Percentiles rank a stretch among this genome's conserved stretches.
Conservation (phyloP, 495 filamentous ascomycete genomes). For the Collariella sp. region DNA sequence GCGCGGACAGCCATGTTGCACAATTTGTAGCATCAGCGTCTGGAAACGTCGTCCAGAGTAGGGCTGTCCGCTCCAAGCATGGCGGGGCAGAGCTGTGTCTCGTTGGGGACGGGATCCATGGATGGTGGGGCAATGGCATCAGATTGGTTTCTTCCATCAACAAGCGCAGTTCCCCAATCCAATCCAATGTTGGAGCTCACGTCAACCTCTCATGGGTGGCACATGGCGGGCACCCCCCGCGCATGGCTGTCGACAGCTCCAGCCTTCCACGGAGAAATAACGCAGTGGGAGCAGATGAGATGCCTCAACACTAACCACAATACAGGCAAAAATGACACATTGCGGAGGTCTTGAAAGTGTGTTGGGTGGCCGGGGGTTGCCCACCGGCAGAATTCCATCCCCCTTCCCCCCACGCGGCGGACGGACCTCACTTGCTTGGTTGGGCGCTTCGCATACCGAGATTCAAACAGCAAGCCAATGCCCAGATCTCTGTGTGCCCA, state of each 20-base stretch:
- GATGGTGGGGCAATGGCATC: conserved; percentile 1
- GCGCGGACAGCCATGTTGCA: conserved; percentile 6
- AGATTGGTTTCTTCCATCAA: neutral
- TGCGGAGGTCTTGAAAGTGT: conserved; percentile 9
- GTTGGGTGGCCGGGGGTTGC: neutral
- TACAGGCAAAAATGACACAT: conserved; percentile 13
- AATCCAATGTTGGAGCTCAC: neutral
- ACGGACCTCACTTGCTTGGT: neutral
- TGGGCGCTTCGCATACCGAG: neutral
- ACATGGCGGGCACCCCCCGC: neutral
- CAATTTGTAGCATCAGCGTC: conserved; percentile 18
- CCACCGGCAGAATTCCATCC: conserved; percentile 13
- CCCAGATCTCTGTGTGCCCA: neutral
- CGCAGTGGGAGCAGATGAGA: conserved; percentile 3
- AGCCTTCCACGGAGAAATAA: conserved; percentile 10
- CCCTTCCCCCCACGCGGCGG: conserved; percentile 3
- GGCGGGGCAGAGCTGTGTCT: conserved; percentile 3
- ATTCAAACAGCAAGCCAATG: neutral
- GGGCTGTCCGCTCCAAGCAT: neutral
- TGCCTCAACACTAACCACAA: conserved; percentile 1
- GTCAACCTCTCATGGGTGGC: neutral
- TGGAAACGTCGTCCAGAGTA: neutral
- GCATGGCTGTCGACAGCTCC: neutral
- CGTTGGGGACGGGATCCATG: conserved; percentile 1
- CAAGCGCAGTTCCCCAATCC: neutral